Evolutionary conservation across 768 basidiomycete genomes (phyloP).

Genomic region (Strobilomyces confusus): DNA sequence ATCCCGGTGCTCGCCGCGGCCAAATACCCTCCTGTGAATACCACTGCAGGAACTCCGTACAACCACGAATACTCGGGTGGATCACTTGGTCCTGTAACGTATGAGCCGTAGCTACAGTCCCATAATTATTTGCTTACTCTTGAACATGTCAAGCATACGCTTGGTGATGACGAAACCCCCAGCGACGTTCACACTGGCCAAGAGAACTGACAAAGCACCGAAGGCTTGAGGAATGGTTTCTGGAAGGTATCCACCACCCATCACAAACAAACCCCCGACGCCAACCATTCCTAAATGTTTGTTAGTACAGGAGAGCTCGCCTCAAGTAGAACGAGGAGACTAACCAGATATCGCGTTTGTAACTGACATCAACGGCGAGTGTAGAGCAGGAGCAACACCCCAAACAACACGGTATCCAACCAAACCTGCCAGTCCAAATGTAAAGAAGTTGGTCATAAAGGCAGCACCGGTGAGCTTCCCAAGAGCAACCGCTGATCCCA

Average conservation of each 20-base stretch:
- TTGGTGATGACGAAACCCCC: slow-evolving; percentile 89
- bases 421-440: slow-evolving; percentile 80
- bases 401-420: slow-evolving; percentile 89
- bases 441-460: slow-evolving; percentile 89
- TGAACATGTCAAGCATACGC: slow-evolving; percentile 92
- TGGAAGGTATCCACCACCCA: slow-evolving; percentile 85
- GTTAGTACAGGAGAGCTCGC: background rate
- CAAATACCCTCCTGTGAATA: slow-evolving; percentile 82
- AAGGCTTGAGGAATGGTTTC: slow-evolving; percentile 76
- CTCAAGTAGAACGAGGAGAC: slow-evolving; percentile 19
- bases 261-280: slow-evolving; percentile 81
- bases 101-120: slow-evolving; percentile 1
- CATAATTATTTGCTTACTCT: slow-evolving; percentile 44
- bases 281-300: slow-evolving; percentile 61
- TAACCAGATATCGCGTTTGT: slow-evolving; percentile 84
- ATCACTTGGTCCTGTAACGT: slow-evolving; percentile 61
- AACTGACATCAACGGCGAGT: slow-evolving; percentile 89
- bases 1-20: slow-evolving; percentile 80
- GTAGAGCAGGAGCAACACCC: slow-evolving; percentile 84
- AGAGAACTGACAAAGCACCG: slow-evolving; percentile 78
- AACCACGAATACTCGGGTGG: slow-evolving; percentile 87
- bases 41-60: slow-evolving; percentile 72
- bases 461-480: slow-evolving; percentile 77
- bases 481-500: slow-evolving; percentile 67
- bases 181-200: slow-evolving; percentile 84